Evolutionary conservation across 2,329 filamentous ascomycete species (phyloP), one percentile per base, ranked within the genome.

Genomic region (Aspergillus sp.): DNA sequence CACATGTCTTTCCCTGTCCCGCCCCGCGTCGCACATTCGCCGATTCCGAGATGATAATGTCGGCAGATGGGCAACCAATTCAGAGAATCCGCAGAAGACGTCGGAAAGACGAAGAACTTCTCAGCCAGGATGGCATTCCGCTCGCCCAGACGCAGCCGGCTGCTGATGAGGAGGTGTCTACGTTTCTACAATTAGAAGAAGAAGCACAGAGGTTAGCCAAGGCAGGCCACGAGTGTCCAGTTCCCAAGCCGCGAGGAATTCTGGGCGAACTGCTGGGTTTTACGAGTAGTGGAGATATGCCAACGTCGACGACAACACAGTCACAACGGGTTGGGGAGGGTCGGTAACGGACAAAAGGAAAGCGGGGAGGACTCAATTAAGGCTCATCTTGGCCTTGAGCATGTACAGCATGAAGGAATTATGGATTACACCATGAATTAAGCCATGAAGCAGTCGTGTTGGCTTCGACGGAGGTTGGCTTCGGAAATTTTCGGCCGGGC

Each of bases 1-100:
- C 95, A 21, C 95, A 99, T 75, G 74, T 96, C 30, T 85, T 99
- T 17, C 95, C 95, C 1, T 99, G 95, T 74, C 95, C 95, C 1
- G 91, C 92, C 49, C 91, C 91, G 2, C 85, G 90, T 65, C 81
- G 86, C 32, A 86, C 88, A 36, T 89, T 90, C 69, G 90, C 91
- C 68, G 93, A 96, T 74, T 88, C 88, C 15, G 75, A 80, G 44
- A 77, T 78, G 67, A 72, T 68, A 3, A 69, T 77, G 53, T 75
- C 73, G 23, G 67, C 73, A 53, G 77, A 81, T 63, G 81, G 75
- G 60, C 80, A 75, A 74, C 78, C 75, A 65, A 70, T 75, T 63
- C 73, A 70, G 50, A 76, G 71, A 52, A 66, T 75, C 57, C 72
- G 72, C 54, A 73, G 69, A 59, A 73, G 71, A 57, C 71, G 73